Evolutionary conservation across 2,329 filamentous ascomycete species (phyloP).

Genomic region (Leptographium wingfieldii): DNA sequence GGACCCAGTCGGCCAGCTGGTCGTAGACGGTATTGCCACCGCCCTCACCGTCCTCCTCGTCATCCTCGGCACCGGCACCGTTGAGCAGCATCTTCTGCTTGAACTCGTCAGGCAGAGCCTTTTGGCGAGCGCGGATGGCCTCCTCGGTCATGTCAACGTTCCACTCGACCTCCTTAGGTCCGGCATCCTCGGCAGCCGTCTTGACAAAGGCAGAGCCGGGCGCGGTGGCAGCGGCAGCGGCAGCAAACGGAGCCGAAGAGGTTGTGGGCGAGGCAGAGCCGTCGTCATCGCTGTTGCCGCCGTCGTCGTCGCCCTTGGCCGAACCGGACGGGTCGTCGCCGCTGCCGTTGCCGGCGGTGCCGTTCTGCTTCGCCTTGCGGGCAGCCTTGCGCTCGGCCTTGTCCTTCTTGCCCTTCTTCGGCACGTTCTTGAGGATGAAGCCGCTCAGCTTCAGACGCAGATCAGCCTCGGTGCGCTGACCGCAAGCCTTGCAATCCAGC

Average conservation of each 20-base stretch:
- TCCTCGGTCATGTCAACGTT: conserved; percentile 93
- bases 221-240: not conserved
- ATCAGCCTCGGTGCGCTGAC: conserved; percentile 83
- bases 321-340: conserved; percentile 45
- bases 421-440: conserved; percentile 93
- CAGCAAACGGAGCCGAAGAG: conserved; percentile 38
- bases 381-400: conserved; percentile 87
- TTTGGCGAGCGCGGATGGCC: conserved; percentile 86
- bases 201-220: conserved; percentile 47
- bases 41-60: conserved; percentile 69
- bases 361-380: conserved; percentile 74
- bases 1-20: conserved; percentile 85
- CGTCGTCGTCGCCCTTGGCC: conserved; percentile 31
- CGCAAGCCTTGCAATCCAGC: conserved; percentile 97
- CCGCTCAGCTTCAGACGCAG: conserved; percentile 89
- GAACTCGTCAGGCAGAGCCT: conserved; percentile 85
- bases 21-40: conserved; percentile 71
- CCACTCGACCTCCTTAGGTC: conserved; percentile 78
- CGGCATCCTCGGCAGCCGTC: conserved; percentile 29
- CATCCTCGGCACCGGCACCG: conserved; percentile 56
- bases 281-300: conserved; percentile 73
- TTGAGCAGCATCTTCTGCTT: conserved; percentile 82
- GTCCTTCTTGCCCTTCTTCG: conserved; percentile 92
- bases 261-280: conserved; percentile 43
- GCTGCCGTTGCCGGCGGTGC: conserved; percentile 48